phyloP scores from a whole-genome alignment of 2,329 filamentous ascomycete species.

The Aureobasidium sp. region DNA sequence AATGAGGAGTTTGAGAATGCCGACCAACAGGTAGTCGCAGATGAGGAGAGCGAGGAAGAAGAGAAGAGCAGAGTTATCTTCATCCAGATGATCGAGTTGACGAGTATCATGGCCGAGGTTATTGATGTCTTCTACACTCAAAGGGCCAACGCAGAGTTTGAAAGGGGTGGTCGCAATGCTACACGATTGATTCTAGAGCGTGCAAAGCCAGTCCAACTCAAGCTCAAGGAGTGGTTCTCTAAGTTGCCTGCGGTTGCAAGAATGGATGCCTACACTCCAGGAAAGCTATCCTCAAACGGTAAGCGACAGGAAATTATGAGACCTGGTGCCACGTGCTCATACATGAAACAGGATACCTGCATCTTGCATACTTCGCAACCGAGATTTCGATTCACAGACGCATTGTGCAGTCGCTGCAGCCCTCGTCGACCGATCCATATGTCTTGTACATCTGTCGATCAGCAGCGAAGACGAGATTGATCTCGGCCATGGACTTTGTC shows the following conservation, averaged over 20 bases:
- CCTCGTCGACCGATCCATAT: constrained; percentile 56
- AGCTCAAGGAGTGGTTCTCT: constrained; percentile 74
- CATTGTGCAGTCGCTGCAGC: constrained; percentile 71
- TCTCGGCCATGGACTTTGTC: constrained; percentile 95
- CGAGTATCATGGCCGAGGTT: constrained; percentile 68
- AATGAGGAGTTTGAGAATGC: constrained; percentile 56
- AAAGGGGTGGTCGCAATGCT: constrained; percentile 57
- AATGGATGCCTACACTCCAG: constrained; percentile 48
- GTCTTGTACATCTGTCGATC: constrained; percentile 87
- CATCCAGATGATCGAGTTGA: constrained; percentile 65
- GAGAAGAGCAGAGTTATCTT: constrained; percentile 63
- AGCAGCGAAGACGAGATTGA: constrained; percentile 86
- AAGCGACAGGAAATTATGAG: constrained; percentile 9
- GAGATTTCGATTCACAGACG: constrained; percentile 89
- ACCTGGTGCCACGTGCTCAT: neutral
- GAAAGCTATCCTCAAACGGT: constrained; percentile 36
- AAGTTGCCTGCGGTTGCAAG: constrained; percentile 54
- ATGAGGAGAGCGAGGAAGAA: constrained; percentile 38
- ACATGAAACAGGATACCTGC: constrained; percentile 50
- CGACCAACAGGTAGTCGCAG: constrained; percentile 18
- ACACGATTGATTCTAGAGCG: constrained; percentile 64
- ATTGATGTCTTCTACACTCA: constrained; percentile 77
- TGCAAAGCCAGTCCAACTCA: constrained; percentile 74
- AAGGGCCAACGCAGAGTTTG: constrained; percentile 61
- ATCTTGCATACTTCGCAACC: constrained; percentile 86